Percentiles rank a stretch among this genome's conserved stretches.
These are phyloP conservation scores for Hericium erinaceus DNA, from an alignment of 768 basidiomycete species.

Conservation along the genomic window DNA sequence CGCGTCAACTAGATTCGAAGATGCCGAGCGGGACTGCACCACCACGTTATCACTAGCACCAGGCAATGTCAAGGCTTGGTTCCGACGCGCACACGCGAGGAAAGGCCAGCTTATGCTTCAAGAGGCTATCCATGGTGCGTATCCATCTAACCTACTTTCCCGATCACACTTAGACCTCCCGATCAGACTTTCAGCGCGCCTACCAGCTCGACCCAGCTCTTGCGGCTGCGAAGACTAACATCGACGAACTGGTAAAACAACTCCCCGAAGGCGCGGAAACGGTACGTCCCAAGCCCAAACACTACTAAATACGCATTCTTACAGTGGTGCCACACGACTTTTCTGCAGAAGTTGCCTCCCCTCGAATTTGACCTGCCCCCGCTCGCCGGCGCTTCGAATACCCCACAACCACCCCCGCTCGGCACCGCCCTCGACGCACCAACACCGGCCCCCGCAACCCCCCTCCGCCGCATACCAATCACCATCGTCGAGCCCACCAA, in stretches of 20 bases:
- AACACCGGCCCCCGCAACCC: slow-evolving; percentile 7
- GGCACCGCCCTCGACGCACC: background rate
- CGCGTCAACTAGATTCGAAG: slow-evolving; percentile 4
- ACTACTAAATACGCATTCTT: background rate
- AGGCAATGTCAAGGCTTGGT: slow-evolving; percentile 71
- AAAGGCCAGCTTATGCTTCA: slow-evolving; percentile 40
- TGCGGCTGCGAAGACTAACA: slow-evolving; percentile 50
- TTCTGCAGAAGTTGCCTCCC: slow-evolving; percentile 20
- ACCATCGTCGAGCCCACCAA: slow-evolving; percentile 38
- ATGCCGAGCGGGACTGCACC: slow-evolving; percentile 41
- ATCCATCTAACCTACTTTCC: background rate
- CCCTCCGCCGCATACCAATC: slow-evolving; percentile 56
- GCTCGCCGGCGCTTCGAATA: slow-evolving; percentile 10
- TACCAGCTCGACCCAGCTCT: slow-evolving; percentile 58
- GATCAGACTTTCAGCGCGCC: slow-evolving; percentile 51
- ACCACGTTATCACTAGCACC: slow-evolving; percentile 45
- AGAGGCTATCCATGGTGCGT: slow-evolving; percentile 57
- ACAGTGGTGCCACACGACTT: background rate
- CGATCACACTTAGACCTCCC: slow-evolving; percentile 1
- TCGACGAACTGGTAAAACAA: slow-evolving; percentile 36
- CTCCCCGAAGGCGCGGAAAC: slow-evolving; percentile 24
- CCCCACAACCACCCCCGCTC: background rate
- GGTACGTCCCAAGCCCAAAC: background rate
- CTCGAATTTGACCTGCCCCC: slow-evolving; percentile 1
- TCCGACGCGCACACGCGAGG: slow-evolving; percentile 69